Evolutionary conservation across 2,329 filamentous ascomycete species (phyloP).

Genomic region (Penicillium sp.): DNA sequence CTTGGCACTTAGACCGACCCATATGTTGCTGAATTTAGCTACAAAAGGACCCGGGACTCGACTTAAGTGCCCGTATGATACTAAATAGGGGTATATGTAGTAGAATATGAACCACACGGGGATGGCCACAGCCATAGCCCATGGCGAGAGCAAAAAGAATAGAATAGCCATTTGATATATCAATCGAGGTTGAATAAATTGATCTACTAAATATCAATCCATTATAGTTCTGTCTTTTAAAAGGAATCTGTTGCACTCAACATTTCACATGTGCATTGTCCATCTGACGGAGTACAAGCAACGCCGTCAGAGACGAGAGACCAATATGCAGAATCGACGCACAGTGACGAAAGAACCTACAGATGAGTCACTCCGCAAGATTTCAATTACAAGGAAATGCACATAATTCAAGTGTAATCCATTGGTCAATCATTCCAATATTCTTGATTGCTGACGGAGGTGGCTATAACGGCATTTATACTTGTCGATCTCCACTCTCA

Average conservation of each 20-base stretch:
- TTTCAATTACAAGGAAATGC: not conserved
- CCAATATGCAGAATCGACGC: not conserved
- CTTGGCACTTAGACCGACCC: constrained; percentile 18
- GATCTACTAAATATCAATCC: not conserved
- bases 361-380: not conserved
- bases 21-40: constrained; percentile 23
- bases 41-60: constrained; percentile 17
- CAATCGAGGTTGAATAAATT: not conserved
- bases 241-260: not conserved
- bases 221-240: not conserved
- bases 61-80: constrained; percentile 10
- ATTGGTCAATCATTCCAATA: not conserved
- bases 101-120: constrained; percentile 14
- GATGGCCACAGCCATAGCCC: constrained; percentile 3
- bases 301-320: constrained; percentile 3
- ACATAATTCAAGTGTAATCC: not conserved
- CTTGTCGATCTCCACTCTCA: not conserved
- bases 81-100: constrained; percentile 19
- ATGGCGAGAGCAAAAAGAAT: constrained; percentile 12
- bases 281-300: constrained; percentile 6
- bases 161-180: constrained; percentile 12
- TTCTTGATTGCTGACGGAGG: not conserved
- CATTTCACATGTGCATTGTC: not conserved
- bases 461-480: not conserved
- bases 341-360: not conserved